Evolutionary conservation across 129 eudicot genomes (phyloP).

Genomic region (Saposhnikovia divaricata): DNA sequence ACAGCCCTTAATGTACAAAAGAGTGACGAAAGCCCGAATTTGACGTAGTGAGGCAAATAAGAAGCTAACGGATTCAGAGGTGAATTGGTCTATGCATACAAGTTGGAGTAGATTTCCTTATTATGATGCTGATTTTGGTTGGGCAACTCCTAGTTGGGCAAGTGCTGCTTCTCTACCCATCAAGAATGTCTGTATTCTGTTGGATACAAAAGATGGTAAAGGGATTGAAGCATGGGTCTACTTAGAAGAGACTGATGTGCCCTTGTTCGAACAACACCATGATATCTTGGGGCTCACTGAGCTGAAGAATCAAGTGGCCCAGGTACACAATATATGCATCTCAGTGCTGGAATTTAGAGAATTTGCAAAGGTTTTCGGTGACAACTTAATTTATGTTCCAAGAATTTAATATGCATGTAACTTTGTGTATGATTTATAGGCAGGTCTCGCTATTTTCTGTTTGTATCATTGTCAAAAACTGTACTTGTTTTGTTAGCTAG

Average conservation of each 20-base stretch:
- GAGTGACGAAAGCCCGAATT: no score
- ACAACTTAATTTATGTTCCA: not conserved
- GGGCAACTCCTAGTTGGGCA: slow-evolving; percentile 29
- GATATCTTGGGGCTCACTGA: slow-evolving; percentile 8
- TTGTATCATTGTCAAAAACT: not conserved
- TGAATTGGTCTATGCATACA: slow-evolving; percentile 21
- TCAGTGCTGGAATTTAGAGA: no score
- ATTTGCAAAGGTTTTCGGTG: not conserved
- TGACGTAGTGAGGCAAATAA: slow-evolving; percentile 21
- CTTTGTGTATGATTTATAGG: not conserved
- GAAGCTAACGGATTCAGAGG: slow-evolving; percentile 10
- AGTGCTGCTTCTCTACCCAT: slow-evolving; percentile 21
- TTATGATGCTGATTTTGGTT: slow-evolving; percentile 31
- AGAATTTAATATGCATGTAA: not conserved
- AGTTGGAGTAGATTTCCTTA: slow-evolving; percentile 32
- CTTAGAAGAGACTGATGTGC: slow-evolving; percentile 27
- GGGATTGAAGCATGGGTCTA: slow-evolving; percentile 45
- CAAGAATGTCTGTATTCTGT: slow-evolving; percentile 22
- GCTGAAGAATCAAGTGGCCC: not conserved
- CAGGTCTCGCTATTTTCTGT: not conserved
- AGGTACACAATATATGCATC: not conserved
- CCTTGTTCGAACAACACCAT: slow-evolving; percentile 23
- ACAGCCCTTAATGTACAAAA: no score
- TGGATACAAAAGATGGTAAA: slow-evolving; percentile 25
- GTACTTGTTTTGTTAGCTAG: not conserved